Evolutionary conservation across 768 basidiomycete genomes (phyloP), one percentile per base, ranked within the genome.

Genomic region (Naganishia vishniacii): DNA sequence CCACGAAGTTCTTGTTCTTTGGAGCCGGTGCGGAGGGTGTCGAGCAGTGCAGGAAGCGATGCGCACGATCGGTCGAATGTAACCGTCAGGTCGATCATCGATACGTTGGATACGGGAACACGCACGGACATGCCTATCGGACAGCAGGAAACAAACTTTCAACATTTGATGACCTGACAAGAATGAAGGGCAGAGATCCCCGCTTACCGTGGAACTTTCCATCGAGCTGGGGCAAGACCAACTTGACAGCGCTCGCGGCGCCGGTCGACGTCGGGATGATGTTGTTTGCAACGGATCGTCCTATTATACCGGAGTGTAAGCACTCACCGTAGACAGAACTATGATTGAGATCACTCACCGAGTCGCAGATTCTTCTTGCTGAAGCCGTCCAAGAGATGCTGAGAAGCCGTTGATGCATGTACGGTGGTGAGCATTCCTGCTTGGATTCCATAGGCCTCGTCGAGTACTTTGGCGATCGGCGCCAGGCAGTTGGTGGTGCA

Each of bases 401-500:
- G 78, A 40, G 69, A 71, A 0, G 75, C 67, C 7, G 78, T 78
- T 44, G 70, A 71, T 13, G 78, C 78, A 65, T 78, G 78, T 1
- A 78, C 68, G 12, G 77, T 78, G 3, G 77, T 76, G 73, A 78
- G 73, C 75, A 78, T 76, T 0, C 76, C 77, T 1, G 67, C 69
- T 53, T 75, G 69, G 60, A 78, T 74, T 5, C 78, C 78, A 37
- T 75, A 78, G 0, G 71, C 61, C 11, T 73, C 45, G 32, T 78
- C 64, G 2, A 78, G 65, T 0, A 78, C 72, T 37, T 72, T 69
- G 18, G 78, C 78, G 45, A 78, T 66, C 1, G 78, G 77, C 0
- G 78, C 76, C 3, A 78, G 65, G 61, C 78, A 78, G 65, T 78
- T 78, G 18, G 78, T 78, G 70, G 78, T 78, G 60, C 78, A 78